Conservation (phyloP, 257 asterid species). For the Gentiana straminea region DNA sequence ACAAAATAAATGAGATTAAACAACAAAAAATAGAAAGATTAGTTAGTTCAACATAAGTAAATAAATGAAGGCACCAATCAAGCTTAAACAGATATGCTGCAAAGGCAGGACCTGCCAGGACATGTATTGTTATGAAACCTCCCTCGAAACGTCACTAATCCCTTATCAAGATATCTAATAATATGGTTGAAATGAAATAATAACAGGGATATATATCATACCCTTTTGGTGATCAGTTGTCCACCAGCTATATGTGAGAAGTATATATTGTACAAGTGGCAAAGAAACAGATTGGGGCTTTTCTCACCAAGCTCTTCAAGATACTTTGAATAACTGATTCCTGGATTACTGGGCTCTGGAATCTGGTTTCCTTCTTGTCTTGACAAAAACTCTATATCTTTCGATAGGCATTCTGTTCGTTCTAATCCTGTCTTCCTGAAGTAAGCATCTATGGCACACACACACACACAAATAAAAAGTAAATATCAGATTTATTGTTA, state of each 20-base stretch:
- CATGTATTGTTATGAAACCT: too few species aligned
- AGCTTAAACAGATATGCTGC: too few species aligned
- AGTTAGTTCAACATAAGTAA: too few species aligned
- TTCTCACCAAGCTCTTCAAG: slow-evolving; percentile 66
- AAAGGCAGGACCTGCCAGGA: too few species aligned
- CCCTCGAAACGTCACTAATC: too few species aligned
- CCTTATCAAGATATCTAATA: too few species aligned
- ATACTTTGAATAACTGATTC: slow-evolving; percentile 51
- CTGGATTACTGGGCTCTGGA: slow-evolving; percentile 71
- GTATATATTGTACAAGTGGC: slow-evolving; percentile 84
- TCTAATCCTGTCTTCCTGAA: slow-evolving; percentile 89
- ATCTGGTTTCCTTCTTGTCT: slow-evolving; percentile 50
- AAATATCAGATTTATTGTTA: not conserved
- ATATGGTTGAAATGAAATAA: not conserved
- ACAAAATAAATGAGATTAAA: too few species aligned
- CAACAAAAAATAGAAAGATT: too few species aligned
- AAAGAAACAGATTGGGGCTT: slow-evolving; percentile 63
- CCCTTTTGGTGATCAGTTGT: slow-evolving; percentile 80
- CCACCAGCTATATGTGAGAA: slow-evolving; percentile 91
- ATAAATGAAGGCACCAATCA: too few species aligned
- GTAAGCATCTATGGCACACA: slow-evolving; percentile 55
- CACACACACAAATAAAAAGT: not conserved
- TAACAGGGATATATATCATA: slow-evolving; percentile 11
- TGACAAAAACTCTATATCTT: slow-evolving; percentile 56
- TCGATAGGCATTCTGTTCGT: slow-evolving; percentile 44